These are phyloP conservation scores for Spatholobus suberectus DNA, from an alignment of 306 rosid genomes.

Conservation along the genomic window DNA sequence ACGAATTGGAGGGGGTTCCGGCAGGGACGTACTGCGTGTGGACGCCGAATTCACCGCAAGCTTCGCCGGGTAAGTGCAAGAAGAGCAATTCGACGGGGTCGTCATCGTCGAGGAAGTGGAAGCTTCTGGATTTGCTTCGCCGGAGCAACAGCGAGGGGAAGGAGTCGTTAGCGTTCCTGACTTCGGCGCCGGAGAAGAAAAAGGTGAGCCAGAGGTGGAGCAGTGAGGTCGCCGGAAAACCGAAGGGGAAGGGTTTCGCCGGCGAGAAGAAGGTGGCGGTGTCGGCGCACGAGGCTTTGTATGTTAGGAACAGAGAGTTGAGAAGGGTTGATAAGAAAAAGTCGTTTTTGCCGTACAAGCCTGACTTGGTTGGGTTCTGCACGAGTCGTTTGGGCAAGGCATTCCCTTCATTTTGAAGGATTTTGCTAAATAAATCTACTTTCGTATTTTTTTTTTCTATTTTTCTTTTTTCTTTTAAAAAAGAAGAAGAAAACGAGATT, in stretches of 20 bases:
- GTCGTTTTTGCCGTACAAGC: slow-evolving; percentile 77
- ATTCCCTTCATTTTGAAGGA: neutral
- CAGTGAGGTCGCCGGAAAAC: neutral
- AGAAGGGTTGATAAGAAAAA: slow-evolving; percentile 51
- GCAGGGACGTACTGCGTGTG: slow-evolving; percentile 71
- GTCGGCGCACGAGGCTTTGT: slow-evolving; percentile 68
- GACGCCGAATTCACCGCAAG: slow-evolving; percentile 56
- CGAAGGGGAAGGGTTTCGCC: slow-evolving; percentile 22
- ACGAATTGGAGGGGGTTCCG: slow-evolving; percentile 59
- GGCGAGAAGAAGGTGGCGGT: neutral
- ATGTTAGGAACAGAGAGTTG: slow-evolving; percentile 53
- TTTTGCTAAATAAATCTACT: neutral
- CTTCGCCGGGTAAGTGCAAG: slow-evolving; percentile 52
- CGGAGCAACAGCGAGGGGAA: slow-evolving; percentile 76
- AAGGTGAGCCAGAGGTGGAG: slow-evolving; percentile 27
- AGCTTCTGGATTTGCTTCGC: slow-evolving; percentile 60
- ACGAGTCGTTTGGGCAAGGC: slow-evolving; percentile 17
- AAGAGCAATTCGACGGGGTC: slow-evolving; percentile 81
- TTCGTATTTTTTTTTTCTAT: neutral
- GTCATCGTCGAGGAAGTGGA: slow-evolving; percentile 58
- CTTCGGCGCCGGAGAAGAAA: slow-evolving; percentile 42
- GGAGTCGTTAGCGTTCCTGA: slow-evolving; percentile 49
- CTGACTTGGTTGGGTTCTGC: slow-evolving; percentile 61
- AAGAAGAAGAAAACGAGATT: neutral
- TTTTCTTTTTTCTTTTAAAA: neutral